phyloP scores from a whole-genome alignment of 225 moss, liverwort and hornwort genomes.

The Polytrichum commune region DNA sequence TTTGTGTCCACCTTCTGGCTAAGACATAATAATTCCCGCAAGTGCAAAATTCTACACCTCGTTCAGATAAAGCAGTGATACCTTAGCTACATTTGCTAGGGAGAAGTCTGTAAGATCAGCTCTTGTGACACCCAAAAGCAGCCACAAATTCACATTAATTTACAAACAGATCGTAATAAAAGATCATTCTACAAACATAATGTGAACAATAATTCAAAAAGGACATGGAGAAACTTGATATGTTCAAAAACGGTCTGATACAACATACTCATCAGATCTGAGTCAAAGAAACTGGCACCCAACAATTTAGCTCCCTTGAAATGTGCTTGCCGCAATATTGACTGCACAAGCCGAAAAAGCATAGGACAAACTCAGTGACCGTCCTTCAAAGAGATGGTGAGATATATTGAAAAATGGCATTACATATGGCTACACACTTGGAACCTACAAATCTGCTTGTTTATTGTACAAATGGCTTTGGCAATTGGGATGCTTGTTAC shows the following conservation, averaged over 20 bases:
- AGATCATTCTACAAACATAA: too few species aligned
- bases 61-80: background rate
- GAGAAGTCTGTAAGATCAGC: conserved; percentile 96
- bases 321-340: conserved; percentile 92
- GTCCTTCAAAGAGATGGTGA: too few species aligned
- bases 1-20: too few species aligned
- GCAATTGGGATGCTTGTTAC: too few species aligned
- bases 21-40: background rate
- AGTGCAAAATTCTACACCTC: background rate
- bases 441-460: too few species aligned
- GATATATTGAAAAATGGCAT: too few species aligned
- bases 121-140: conserved; percentile 36
- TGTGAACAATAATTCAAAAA: background rate
- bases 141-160: background rate
- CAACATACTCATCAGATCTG: conserved; percentile 80
- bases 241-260: background rate
- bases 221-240: background rate
- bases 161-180: too few species aligned
- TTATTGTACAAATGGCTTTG: too few species aligned
- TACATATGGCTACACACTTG: too few species aligned
- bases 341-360: conserved; percentile 38
- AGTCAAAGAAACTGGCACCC: conserved; percentile 96
- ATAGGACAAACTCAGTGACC: too few species aligned
- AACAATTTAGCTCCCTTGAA: conserved; percentile 86
- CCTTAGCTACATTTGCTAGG: conserved; percentile 85